Evolutionary conservation across 1,284 basidiomycete genomes (phyloP), one percentile per base, ranked within the genome.

Genomic region (Phellopilus nigrolimitatus): DNA sequence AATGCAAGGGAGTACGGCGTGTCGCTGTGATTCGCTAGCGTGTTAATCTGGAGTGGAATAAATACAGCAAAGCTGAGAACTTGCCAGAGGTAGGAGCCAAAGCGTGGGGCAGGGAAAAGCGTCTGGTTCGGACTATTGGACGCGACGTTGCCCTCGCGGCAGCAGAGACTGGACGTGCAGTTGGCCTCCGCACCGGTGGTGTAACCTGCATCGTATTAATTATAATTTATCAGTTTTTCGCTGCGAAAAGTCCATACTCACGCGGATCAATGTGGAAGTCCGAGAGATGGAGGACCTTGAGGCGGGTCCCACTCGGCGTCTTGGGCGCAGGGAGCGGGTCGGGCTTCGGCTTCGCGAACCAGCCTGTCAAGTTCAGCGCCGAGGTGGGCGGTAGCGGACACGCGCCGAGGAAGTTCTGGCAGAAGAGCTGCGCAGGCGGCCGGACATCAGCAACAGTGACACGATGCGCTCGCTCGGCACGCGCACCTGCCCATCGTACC

Each of bases 201-300:
- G 63, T 80, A 91, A 27, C 76, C 85, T 84, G 54, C 6, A 46
- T 24, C n/a, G n/a, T n/a, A n/a, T n/a, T n/a, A n/a, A n/a, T n/a
- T n/a, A n/a, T n/a, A n/a, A n/a, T n/a, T n/a, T n/a, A n/a, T n/a
- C n/a, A n/a, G n/a, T n/a, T n/a, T n/a, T n/a, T n/a, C n/a, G n/a
- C n/a, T n/a, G n/a, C n/a, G n/a, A n/a, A n/a, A n/a, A n/a, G n/a
- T n/a, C n/a, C n/a, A 25, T 3, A 59, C 73, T 51, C 59, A 82
- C 77, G 73, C 41, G 88, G 80, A 62, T 91, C 89, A 47, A 91
- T 68, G 65, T 91, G 89, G 54, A 88, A 71, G 60, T 91, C 88
- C 0, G 85, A 88, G 12, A 90, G 58, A 61, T 91, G 89, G 41
- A 91, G 66, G 1, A 91, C 81, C 60, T 85, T 88, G 36, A 91